Conservation (phyloP, 2,329 filamentous ascomycete genomes). For the Colletotrichum sp. region DNA sequence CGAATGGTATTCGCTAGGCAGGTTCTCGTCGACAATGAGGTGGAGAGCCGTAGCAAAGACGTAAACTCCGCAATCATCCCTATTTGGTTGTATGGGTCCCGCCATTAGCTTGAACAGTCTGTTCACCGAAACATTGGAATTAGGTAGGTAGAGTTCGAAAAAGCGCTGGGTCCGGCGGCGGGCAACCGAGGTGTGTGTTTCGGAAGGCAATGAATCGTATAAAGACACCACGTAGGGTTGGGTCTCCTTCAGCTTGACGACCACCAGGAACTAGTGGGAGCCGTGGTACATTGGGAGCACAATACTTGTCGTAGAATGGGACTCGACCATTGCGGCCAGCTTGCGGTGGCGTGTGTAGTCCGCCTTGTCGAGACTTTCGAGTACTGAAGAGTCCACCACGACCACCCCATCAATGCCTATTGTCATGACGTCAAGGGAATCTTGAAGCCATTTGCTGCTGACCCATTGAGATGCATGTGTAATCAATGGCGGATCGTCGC, state of each 20-base stretch:
- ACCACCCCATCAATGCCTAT: background rate
- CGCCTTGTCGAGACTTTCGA: background rate
- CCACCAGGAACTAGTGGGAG: background rate
- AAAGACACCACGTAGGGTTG: background rate
- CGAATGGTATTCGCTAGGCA: background rate
- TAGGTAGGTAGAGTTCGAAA: background rate
- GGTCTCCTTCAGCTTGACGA: background rate
- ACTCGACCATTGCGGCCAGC: background rate
- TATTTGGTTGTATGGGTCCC: background rate
- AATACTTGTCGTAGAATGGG: background rate
- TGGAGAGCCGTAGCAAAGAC: background rate
- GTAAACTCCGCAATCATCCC: background rate
- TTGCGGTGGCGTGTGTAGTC: background rate
- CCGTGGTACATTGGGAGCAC: background rate
- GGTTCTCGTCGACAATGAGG: background rate
- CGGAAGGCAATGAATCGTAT: accelerated
- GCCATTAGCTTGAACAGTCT: background rate
- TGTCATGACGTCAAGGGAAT: background rate
- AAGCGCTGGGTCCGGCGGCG: background rate
- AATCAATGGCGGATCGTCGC: background rate
- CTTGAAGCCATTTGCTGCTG: accelerated
- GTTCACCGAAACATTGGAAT: accelerated
- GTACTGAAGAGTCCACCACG: background rate
- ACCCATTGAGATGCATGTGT: too few relatives aligned
- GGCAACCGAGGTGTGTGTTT: too few relatives aligned